phyloP scores from a whole-genome alignment of 2,329 filamentous ascomycete species.

The Diaporthe destruens region DNA sequence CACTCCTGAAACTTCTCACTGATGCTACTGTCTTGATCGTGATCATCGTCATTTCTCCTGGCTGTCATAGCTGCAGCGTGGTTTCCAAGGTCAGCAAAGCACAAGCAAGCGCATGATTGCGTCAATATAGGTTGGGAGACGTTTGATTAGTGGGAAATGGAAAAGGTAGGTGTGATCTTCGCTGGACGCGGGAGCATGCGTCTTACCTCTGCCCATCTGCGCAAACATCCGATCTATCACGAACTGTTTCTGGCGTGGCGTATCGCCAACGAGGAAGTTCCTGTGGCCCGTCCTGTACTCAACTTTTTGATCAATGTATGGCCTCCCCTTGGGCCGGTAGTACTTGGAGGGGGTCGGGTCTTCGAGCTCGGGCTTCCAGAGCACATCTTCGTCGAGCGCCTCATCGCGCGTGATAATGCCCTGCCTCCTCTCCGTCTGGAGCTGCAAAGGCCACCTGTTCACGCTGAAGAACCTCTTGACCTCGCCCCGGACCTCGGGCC shows the following conservation, averaged over 20 bases:
- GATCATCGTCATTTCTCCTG: background rate
- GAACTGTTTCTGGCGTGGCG: constrained; percentile 50
- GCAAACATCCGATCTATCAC: constrained; percentile 44
- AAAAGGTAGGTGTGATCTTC: too few species aligned
- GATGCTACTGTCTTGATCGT: background rate
- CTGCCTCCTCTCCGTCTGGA: constrained; percentile 52
- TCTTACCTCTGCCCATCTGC: constrained; percentile 38
- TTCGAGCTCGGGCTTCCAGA: constrained; percentile 48
- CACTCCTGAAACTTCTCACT: background rate
- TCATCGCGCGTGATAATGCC: constrained; percentile 48
- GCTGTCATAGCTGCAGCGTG: constrained; percentile 24
- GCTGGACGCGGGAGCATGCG: too few species aligned
- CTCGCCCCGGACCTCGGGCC: constrained; percentile 44
- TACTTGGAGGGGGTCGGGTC: constrained; percentile 46
- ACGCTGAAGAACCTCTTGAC: constrained; percentile 57
- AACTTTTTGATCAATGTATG: constrained; percentile 45
- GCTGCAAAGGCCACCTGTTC: constrained; percentile 61
- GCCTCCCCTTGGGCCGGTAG: constrained; percentile 44
- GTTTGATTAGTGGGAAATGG: background rate
- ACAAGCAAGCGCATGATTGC: too few species aligned
- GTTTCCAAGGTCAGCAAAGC: constrained; percentile 3
- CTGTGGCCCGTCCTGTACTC: constrained; percentile 50
- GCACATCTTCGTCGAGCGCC: constrained; percentile 46
- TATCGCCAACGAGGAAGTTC: constrained; percentile 54
- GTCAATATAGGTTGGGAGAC: too few species aligned